Evolutionary conservation across 345 rosid species (phyloP).

Genomic region (Hibiscus syriacus): DNA sequence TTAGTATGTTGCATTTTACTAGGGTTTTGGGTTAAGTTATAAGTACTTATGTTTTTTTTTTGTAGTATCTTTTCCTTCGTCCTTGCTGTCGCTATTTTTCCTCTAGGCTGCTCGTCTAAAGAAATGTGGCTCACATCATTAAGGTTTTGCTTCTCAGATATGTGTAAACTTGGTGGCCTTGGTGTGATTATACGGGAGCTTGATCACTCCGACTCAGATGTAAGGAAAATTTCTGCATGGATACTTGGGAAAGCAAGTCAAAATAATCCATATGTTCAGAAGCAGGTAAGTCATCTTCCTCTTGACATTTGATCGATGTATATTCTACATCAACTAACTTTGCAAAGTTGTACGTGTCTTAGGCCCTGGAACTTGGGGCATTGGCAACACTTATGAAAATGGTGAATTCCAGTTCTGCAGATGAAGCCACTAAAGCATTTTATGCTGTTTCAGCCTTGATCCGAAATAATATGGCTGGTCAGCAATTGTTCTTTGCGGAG

Average conservation of each 20-base stretch:
- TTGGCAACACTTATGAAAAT: constrained; percentile 39
- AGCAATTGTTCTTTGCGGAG: constrained; percentile 62
- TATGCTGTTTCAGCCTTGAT: too few relatives aligned
- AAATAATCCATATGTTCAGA: too few relatives aligned
- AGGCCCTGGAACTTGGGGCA: constrained; percentile 78
- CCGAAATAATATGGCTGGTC: constrained; percentile 64
- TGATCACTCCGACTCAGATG: constrained; percentile 56
- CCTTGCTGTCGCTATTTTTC: not conserved
- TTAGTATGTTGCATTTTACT: not conserved
- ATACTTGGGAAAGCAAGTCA: constrained; percentile 87
- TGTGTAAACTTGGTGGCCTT: constrained; percentile 77
- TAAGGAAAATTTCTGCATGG: constrained; percentile 86
- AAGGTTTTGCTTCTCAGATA: constrained; percentile 37
- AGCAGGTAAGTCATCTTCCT: too few relatives aligned
- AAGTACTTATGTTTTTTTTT: too few relatives aligned
- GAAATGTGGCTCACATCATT: not conserved
- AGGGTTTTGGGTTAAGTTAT: not conserved
- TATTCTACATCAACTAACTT: constrained; percentile 8
- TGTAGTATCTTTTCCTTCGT: not conserved
- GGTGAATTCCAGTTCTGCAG: too few relatives aligned
- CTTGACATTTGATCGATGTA: constrained; percentile 14
- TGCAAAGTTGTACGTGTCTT: constrained; percentile 7
- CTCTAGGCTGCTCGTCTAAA: not conserved
- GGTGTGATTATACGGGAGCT: constrained; percentile 45
- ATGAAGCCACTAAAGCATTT: too few relatives aligned